Conservation (phyloP, 208 protist species). For the Crithidia fasciculata region DNA sequence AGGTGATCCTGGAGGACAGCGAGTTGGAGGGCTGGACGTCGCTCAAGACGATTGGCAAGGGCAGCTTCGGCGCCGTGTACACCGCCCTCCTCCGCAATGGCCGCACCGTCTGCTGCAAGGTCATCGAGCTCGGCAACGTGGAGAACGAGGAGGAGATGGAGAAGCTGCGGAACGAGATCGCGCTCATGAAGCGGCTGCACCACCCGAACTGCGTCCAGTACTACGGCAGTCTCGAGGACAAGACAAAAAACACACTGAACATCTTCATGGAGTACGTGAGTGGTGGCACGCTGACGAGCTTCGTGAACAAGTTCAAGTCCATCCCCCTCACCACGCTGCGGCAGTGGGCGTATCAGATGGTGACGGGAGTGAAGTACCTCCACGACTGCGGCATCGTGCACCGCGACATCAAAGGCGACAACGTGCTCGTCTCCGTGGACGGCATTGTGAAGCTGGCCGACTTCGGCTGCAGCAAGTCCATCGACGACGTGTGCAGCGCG, state of each 20-base stretch:
- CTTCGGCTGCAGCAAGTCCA: constrained; percentile 91
- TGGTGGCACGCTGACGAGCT: constrained; percentile 77
- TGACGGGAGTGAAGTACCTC: constrained; percentile 90
- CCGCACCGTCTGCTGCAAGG: constrained; percentile 85
- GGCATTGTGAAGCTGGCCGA: constrained; percentile 92
- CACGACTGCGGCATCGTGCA: constrained; percentile 91
- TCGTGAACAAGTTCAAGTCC: constrained; percentile 82
- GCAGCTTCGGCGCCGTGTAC: constrained; percentile 88
- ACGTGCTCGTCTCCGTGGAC: constrained; percentile 87
- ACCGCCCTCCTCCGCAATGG: constrained; percentile 72
- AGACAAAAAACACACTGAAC: constrained; percentile 71
- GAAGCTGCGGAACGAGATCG: constrained; percentile 84
- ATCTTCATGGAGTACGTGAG: constrained; percentile 95
- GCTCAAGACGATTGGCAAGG: constrained; percentile 84
- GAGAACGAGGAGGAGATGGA: constrained; percentile 73
- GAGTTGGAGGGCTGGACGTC: constrained; percentile 74
- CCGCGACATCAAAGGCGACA: constrained; percentile 92
- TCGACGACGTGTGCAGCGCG: constrained; percentile 84
- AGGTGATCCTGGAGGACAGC: constrained; percentile 54
- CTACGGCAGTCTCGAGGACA: constrained; percentile 86
- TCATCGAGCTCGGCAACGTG: constrained; percentile 80
- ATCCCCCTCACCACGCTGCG: constrained; percentile 74
- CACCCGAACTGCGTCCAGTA: constrained; percentile 93
- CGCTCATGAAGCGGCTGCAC: constrained; percentile 81
- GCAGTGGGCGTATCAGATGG: constrained; percentile 91